phyloP scores from a whole-genome alignment of 2,329 filamentous ascomycete species.

The Colletotrichum limetticola region DNA sequence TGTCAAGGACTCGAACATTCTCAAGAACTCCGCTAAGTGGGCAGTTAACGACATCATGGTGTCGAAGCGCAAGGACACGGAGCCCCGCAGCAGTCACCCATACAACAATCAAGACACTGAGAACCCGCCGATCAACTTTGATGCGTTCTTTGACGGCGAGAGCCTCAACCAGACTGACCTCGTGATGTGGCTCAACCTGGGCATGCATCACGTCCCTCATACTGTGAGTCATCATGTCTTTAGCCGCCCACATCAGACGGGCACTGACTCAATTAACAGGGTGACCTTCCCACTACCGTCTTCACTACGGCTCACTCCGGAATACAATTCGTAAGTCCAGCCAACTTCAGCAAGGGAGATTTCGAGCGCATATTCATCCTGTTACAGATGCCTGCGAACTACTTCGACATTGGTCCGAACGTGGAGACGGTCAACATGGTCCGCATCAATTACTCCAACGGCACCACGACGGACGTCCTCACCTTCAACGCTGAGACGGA shows the following conservation, averaged over 20 bases:
- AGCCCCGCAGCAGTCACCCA: slow-evolving; percentile 57
- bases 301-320: slow-evolving; percentile 54
- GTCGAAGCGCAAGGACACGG: slow-evolving; percentile 62
- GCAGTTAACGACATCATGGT: slow-evolving; percentile 63
- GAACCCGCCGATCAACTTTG: slow-evolving; percentile 63
- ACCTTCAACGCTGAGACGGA: slow-evolving; percentile 46
- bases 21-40: slow-evolving; percentile 58
- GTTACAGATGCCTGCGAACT: slow-evolving; percentile 49
- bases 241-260: background rate
- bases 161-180: slow-evolving; percentile 48
- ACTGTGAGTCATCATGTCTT: slow-evolving; percentile 44
- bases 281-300: slow-evolving; percentile 61
- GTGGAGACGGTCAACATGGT: slow-evolving; percentile 45
- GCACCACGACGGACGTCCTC: slow-evolving; percentile 43
- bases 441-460: slow-evolving; percentile 49
- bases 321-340: slow-evolving; percentile 42
- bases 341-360: background rate
- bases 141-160: slow-evolving; percentile 55
- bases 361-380: background rate
- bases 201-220: slow-evolving; percentile 68
- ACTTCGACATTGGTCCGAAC: slow-evolving; percentile 45
- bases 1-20: slow-evolving; percentile 57
- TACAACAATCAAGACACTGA: slow-evolving; percentile 56
- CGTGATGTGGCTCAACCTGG: slow-evolving; percentile 63
- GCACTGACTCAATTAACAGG: background rate